Percentiles rank a stretch among this genome's conserved stretches.
These are phyloP conservation scores for Podaxis sp. DNA, from an alignment of 768 basidiomycete genomes.

Conservation along the genomic window DNA sequence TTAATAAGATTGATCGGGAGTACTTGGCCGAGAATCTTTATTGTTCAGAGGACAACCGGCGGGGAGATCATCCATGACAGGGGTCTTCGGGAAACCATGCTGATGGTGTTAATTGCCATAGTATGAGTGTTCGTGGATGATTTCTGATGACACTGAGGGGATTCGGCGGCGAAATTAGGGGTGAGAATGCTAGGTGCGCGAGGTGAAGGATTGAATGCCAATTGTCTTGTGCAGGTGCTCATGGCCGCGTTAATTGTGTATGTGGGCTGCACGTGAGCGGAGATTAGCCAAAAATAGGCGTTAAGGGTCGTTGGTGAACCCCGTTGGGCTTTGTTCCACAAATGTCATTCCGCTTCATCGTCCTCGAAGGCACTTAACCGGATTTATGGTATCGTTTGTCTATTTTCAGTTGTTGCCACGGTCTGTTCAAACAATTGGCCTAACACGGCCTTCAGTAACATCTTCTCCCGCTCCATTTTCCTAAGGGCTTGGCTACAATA, in stretches of 20 bases:
- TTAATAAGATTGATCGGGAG: background rate
- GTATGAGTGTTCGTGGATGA: background rate
- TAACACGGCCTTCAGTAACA: background rate
- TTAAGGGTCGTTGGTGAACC: background rate
- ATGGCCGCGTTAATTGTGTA: background rate
- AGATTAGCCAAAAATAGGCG: background rate
- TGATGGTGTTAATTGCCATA: background rate
- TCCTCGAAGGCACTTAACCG: constrained; percentile 7
- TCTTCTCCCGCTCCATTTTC: constrained; percentile 14
- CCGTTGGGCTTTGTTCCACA: constrained; percentile 1
- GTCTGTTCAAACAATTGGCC: constrained; percentile 20
- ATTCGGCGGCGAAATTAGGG: background rate
- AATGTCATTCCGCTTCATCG: constrained; percentile 10
- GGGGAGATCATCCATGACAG: background rate
- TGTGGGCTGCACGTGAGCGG: background rate
- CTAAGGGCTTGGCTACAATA: constrained; percentile 25
- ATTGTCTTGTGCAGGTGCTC: background rate
- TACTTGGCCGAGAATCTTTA: background rate
- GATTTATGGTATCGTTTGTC: constrained; percentile 16
- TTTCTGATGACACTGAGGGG: background rate
- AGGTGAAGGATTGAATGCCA: background rate
- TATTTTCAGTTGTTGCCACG: constrained; percentile 1
- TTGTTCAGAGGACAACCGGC: background rate
- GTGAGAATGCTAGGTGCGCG: background rate
- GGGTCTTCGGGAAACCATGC: background rate